Percentiles rank a stretch among this genome's conserved stretches.
Evolutionary conservation across 2,329 filamentous ascomycete genomes (phyloP).

Genomic region (Fusarium foetens): DNA sequence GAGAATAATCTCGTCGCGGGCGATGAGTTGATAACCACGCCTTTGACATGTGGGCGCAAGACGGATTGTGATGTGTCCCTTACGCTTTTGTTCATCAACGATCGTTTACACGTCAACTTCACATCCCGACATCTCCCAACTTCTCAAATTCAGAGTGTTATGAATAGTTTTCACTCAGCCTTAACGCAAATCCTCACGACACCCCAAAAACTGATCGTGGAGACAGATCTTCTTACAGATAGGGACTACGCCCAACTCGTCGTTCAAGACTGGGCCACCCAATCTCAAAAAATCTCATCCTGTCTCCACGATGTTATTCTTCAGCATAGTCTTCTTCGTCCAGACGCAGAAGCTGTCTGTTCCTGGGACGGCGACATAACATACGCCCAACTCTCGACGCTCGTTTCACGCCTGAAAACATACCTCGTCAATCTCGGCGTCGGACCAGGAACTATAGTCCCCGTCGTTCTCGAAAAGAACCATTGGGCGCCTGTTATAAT

Average conservation of each 20-base stretch:
- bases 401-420: slow-evolving; percentile 53
- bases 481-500: slow-evolving; percentile 75
- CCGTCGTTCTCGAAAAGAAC: slow-evolving; percentile 76
- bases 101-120: slow-evolving; percentile 56
- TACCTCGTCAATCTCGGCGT: slow-evolving; percentile 63
- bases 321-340: slow-evolving; percentile 52
- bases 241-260: slow-evolving; percentile 65
- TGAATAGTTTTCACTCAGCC: slow-evolving; percentile 63
- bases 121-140: slow-evolving; percentile 56
- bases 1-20: slow-evolving; percentile 37
- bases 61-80: slow-evolving; percentile 60
- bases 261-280: slow-evolving; percentile 59
- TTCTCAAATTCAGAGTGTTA: slow-evolving; percentile 59
- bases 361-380: slow-evolving; percentile 59
- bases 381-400: slow-evolving; percentile 53
- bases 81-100: slow-evolving; percentile 55
- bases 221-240: slow-evolving; percentile 65
- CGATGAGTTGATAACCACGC: background rate
- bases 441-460: slow-evolving; percentile 65
- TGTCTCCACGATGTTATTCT: slow-evolving; percentile 59
- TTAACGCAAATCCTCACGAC: slow-evolving; percentile 58
- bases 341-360: slow-evolving; percentile 54
- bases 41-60: slow-evolving; percentile 46
- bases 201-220: slow-evolving; percentile 54
- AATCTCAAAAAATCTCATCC: slow-evolving; percentile 53